Evolutionary conservation across 192 early-diverging fungal species (phyloP).

Genomic region (Coemansia sp.): DNA sequence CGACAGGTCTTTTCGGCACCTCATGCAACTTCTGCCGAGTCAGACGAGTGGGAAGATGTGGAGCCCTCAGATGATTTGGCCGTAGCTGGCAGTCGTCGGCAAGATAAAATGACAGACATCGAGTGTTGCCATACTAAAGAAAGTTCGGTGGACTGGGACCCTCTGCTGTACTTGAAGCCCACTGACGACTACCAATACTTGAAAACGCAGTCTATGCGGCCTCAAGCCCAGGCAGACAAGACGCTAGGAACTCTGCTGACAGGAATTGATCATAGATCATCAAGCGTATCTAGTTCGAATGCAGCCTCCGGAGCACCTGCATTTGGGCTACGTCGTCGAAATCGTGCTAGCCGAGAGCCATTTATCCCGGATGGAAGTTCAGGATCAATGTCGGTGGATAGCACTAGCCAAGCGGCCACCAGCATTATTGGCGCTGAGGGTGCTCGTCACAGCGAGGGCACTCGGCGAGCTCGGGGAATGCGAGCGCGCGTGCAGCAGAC

Average conservation of each 20-base stretch:
- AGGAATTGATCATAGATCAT: slow-evolving; percentile 1
- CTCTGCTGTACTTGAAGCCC: slow-evolving; percentile 29
- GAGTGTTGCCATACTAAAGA: background rate
- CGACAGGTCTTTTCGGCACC: no score
- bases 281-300: background rate
- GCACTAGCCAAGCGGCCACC: slow-evolving; percentile 14
- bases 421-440: slow-evolving; percentile 25
- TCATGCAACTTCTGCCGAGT: no score
- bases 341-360: background rate
- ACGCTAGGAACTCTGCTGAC: slow-evolving; percentile 33
- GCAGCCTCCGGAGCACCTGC: background rate
- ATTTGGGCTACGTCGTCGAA: slow-evolving; percentile 13
- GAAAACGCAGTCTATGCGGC: background rate
- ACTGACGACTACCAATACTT: background rate
- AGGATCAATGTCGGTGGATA: background rate
- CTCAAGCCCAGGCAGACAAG: background rate
- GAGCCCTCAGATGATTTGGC: background rate
- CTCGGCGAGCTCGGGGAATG: background rate
- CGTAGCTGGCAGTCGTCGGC: background rate
- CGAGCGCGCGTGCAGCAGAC: slow-evolving; percentile 7
- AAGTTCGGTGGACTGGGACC: slow-evolving; percentile 19
- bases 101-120: slow-evolving; percentile 3
- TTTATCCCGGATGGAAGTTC: background rate
- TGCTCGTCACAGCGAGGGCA: background rate
- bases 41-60: slow-evolving; percentile 7